phyloP scores from a whole-genome alignment of 805 yeast genomes.

The Candida quercuum region DNA sequence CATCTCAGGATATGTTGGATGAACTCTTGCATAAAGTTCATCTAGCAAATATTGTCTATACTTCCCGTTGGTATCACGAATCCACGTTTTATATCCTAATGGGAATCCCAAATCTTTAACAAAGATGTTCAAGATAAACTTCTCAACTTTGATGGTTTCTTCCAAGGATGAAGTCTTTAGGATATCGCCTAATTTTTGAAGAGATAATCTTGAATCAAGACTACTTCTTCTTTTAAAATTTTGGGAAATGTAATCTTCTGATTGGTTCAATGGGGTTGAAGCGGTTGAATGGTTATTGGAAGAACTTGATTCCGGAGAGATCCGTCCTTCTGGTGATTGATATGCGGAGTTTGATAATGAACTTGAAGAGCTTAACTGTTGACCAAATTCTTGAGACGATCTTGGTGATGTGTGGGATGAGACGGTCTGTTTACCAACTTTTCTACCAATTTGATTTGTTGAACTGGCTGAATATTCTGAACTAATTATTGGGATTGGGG shows the following conservation, averaged over 20 bases:
- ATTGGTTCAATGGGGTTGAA: not conserved
- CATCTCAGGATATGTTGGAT: constrained; percentile 15
- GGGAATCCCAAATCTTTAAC: constrained; percentile 60
- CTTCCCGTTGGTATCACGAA: constrained; percentile 61
- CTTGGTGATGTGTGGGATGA: not conserved
- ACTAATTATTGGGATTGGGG: too few species aligned
- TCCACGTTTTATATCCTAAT: constrained; percentile 79
- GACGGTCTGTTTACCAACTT: not conserved
- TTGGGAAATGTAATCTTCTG: too few species aligned
- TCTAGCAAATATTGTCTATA: constrained; percentile 46
- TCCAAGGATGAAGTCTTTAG: constrained; percentile 42
- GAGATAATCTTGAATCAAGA: constrained; percentile 52
- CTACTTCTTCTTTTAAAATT: constrained; percentile 8
- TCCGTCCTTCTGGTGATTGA: not conserved
- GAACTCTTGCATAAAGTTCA: constrained; percentile 36
- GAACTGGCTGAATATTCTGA: too few species aligned
- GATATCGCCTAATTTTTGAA: constrained; percentile 48
- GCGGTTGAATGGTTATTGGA: not conserved
- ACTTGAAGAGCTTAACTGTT: not conserved
- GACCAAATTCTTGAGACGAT: not conserved
- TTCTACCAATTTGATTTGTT: not conserved
- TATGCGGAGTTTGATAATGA: not conserved
- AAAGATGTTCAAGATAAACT: constrained; percentile 45
- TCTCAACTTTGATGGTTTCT: constrained; percentile 54
- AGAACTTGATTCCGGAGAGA: not conserved